phyloP scores from a whole-genome alignment of 345 rosid species.

The Litchi chinensis region DNA sequence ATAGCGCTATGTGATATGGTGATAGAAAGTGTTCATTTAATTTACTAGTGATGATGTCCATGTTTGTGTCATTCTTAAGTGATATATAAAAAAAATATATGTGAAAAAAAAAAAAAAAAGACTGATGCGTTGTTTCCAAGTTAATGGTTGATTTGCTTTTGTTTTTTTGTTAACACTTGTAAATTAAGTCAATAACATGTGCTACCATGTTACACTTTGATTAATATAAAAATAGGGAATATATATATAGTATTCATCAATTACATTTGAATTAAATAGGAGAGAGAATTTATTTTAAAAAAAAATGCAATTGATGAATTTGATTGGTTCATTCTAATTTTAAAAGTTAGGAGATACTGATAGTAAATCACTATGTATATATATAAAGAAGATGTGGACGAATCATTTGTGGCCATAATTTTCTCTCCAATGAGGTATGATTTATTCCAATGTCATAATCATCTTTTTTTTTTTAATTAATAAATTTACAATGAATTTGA shows the following conservation, averaged over 20 bases:
- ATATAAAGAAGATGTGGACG: conserved; percentile 1
- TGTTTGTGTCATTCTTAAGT: too few species aligned
- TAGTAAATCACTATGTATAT: neutral
- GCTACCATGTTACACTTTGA: neutral
- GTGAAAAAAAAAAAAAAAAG: too few species aligned
- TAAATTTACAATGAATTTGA: neutral
- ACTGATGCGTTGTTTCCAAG: neutral
- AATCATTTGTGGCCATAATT: conserved; percentile 16
- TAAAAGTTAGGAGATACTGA: too few species aligned
- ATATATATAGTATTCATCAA: neutral
- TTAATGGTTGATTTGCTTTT: neutral
- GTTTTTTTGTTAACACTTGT: neutral
- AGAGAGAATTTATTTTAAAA: too few species aligned
- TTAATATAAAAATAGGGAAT: neutral
- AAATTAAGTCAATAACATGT: neutral
- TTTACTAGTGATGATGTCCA: too few species aligned
- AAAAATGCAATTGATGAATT: too few species aligned
- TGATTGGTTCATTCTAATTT: too few species aligned
- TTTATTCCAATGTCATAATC: conserved; percentile 18
- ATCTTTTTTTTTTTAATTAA: neutral
- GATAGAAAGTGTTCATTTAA: too few species aligned
- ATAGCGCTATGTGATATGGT: too few species aligned
- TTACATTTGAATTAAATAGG: too few species aligned
- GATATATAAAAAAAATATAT: too few species aligned
- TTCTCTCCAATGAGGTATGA: conserved; percentile 7